Base-by-base conservation (phyloP, 768 basidiomycete species). In the Megacollybia marginata region DNA sequence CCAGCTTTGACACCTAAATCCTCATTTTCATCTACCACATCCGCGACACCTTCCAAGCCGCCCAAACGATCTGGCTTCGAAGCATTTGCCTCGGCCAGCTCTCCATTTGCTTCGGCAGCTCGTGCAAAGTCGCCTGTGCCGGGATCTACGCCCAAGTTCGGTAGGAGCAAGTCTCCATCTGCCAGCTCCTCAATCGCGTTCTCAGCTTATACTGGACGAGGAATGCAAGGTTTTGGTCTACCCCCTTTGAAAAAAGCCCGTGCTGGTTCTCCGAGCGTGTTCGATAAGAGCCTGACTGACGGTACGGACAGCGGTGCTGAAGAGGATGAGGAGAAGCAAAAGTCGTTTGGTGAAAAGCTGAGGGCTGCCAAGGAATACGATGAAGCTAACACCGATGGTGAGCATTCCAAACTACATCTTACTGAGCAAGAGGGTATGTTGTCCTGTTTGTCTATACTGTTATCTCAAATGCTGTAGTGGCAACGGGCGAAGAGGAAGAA, bases 401-500 rank as follows among this genome's bases (percentile, higher is more conserved):
- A 80, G 31, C 70, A 72, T 23, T 62, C 63, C 50, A 74, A 77
- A 58, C 55, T 72, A n/a, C 66, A 67, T 18, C 57, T 88, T 57
- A 79, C 74, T 10, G 84, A 86, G 62, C 84, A 86, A 66, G 83
- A 87, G 61, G 74, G 88, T 82, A 48, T 52, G 77, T 65, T 1
- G 31, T 42, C 16, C 33, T 42, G 31, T 12, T 33, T 48, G 18
- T 46, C 51, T 9, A 48, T 45, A 16, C 46, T 31, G 38, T 23
- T 50, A 18, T 11, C 43, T 18, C 16, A 18, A 20, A 13, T 16
- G 23, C 44, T 18, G 32, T 44, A 88, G 86, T 85, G 34, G 63
- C 74, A 42, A 91, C 88, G 2, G 88, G 88, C 9, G 88, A 91
- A 64, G 88, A 91, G 62, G 85, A 88, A 18, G 88, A 91, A 57